These are phyloP conservation scores for Sarocladiaceae sp. DNA, from an alignment of 2,329 filamentous ascomycete species.

Conservation along the genomic window DNA sequence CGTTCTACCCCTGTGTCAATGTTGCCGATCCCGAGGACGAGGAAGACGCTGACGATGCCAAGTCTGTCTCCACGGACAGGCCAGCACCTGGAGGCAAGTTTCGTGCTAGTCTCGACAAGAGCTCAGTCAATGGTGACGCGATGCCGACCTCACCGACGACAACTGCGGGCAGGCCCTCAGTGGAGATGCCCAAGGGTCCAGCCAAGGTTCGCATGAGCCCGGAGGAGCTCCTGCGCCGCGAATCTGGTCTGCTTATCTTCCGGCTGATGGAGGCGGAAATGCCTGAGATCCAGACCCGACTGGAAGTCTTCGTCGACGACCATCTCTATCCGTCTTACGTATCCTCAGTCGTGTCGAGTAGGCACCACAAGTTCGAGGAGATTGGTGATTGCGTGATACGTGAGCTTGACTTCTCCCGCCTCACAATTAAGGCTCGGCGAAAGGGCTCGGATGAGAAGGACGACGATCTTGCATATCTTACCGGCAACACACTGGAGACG, in stretches of 20 bases:
- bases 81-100: conserved; percentile 38
- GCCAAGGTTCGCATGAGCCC: conserved; percentile 75
- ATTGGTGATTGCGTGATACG: conserved; percentile 94
- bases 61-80: conserved; percentile 12
- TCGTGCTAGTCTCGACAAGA: conserved; percentile 30
- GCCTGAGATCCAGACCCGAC: conserved; percentile 66
- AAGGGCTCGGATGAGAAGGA: conserved; percentile 74
- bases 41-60: conserved; percentile 31
- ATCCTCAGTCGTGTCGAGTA: conserved; percentile 70
- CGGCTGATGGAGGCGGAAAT: conserved; percentile 88
- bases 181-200: conserved; percentile 47
- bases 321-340: conserved; percentile 87
- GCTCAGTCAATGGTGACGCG: conserved; percentile 14
- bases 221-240: conserved; percentile 79
- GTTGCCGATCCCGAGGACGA: conserved; percentile 85
- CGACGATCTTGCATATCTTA: conserved; percentile 75
- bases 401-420: conserved; percentile 92
- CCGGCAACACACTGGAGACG: conserved; percentile 80
- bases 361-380: conserved; percentile 75
- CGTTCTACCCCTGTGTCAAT: conserved; percentile 88
- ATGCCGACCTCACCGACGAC: conserved; percentile 29
- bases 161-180: conserved; percentile 39
- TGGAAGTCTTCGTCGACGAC: conserved; percentile 92
- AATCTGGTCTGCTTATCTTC: conserved; percentile 92
- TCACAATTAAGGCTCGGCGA: conserved; percentile 82